Evolutionary conservation across 495 filamentous ascomycete genomes (phyloP), one percentile per base, ranked within the genome.

Genomic region (Hypoxylon rickii): DNA sequence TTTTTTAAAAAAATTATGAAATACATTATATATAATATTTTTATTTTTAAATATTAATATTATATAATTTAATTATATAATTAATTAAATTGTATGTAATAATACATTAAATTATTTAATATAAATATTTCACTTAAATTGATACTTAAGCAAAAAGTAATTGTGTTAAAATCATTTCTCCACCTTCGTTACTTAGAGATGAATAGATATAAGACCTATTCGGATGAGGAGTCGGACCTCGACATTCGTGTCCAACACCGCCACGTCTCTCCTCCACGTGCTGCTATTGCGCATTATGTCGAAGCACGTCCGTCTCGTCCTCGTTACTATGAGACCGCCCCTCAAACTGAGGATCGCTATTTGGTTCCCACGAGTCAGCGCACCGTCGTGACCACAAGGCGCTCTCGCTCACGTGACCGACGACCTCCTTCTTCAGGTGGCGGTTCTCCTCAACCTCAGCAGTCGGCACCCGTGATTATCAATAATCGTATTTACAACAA

Each of bases 201-300:
- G 79, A 64, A 86, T 82, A 22, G 84, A 86, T 66, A 85, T 87
- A 57, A 38, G 18, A 48, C 42, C 15, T 51, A 55, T 50, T 70
- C 70, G 51, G 61, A 70, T 18, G 70, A 73, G 5, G 70, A 75
- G 11, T 70, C 71, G 3, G 73, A 77, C 22, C 56, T 80, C 55
- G 76, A 79, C 60, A 70, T 81, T 51, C 76, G 64, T 38, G 58
- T 76, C 32, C 64, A 67, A 11, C 73, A 68, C 43, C 73, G 66
- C 19, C 66, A 69, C 40, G 51, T 65, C 3, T 70, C 69, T 20
- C 63, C 72, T n/a, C 58, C 43, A 22, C 71, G 68, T 21, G 64
- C 65, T 18, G 62, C 67, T 2, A 19, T 56, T 29, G 71, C 73
- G 18, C 69, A 73, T 41, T 79, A 69, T 49, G 72, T 77, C 19